A percentile compares a stretch with the other conserved stretches of the same genome.
Evolutionary conservation across 2,329 filamentous ascomycete genomes (phyloP).

Genomic region (Nothopassalora personata): DNA sequence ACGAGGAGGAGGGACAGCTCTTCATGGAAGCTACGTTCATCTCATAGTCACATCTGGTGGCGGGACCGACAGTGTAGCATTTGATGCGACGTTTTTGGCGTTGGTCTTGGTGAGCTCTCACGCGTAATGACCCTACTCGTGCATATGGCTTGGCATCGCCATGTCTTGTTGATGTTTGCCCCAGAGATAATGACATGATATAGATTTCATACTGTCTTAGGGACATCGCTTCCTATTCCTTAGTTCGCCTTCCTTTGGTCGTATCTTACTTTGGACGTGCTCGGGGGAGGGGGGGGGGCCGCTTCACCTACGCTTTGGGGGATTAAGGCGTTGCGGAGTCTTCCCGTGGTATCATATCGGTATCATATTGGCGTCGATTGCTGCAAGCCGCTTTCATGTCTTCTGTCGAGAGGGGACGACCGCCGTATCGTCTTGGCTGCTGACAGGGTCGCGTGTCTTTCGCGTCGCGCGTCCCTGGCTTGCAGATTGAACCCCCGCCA

Average conservation of each 20-base stretch:
- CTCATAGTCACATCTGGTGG: conserved; percentile 40
- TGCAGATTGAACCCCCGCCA: not conserved
- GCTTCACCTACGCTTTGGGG: too few relatives aligned
- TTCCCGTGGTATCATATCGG: too few relatives aligned
- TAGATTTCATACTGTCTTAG: conserved; percentile 5
- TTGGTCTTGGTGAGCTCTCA: conserved; percentile 66
- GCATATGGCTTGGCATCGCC: not conserved
- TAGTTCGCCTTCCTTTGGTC: not conserved
- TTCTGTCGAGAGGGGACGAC: too few relatives aligned
- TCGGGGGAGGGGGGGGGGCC: too few relatives aligned
- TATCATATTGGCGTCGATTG: too few relatives aligned
- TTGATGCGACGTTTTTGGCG: conserved; percentile 49
- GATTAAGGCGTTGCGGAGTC: too few relatives aligned
- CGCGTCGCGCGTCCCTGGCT: not conserved
- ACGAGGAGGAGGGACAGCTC: conserved; percentile 68
- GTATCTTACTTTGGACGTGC: not conserved
- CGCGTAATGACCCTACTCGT: conserved; percentile 44
- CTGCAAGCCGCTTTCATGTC: too few relatives aligned
- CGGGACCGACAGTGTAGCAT: conserved; percentile 7
- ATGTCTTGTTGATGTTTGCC: conserved; percentile 3
- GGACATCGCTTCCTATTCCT: not conserved
- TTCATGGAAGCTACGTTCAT: conserved; percentile 97
- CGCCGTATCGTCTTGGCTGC: not conserved
- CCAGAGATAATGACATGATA: conserved; percentile 48
- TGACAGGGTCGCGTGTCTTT: not conserved